These are phyloP conservation scores for Jatropha curcas DNA, from an alignment of 345 rosid species.

Conservation along the genomic window DNA sequence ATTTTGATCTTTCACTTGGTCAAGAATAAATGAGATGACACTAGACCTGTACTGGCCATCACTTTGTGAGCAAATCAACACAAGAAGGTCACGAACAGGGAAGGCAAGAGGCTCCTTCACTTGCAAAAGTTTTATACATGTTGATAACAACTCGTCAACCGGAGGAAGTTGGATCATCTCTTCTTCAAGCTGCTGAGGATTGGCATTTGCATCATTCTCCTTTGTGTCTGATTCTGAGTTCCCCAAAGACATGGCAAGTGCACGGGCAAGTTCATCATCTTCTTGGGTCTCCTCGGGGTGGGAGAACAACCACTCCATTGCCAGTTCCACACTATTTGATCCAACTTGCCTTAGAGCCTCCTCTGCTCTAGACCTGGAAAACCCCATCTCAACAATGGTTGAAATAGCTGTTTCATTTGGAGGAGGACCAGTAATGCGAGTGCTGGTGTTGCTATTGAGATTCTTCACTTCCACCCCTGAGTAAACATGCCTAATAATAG, in stretches of 20 bases:
- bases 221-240: conserved; percentile 81
- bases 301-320: conserved; percentile 97
- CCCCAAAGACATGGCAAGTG: conserved; percentile 95
- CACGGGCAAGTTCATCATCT: conserved; percentile 98
- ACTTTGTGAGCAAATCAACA: conserved; percentile 79
- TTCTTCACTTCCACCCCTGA: conserved; percentile 93
- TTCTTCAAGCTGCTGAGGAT: conserved; percentile 55
- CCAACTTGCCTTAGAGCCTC: conserved; percentile 96
- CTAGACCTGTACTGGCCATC: conserved; percentile 79
- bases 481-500: conserved; percentile 82
- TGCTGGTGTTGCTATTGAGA: conserved; percentile 44
- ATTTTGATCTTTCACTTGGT: conserved; percentile 60
- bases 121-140: conserved; percentile 83
- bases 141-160: conserved; percentile 80
- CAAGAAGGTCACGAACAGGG: conserved; percentile 85
- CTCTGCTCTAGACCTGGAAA: conserved; percentile 89
- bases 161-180: conserved; percentile 85
- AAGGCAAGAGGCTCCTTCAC: conserved; percentile 87
- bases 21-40: conserved; percentile 74
- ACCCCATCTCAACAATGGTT: conserved; percentile 97
- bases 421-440: conserved; percentile 82
- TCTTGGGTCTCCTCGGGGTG: conserved; percentile 90
- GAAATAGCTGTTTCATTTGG: conserved; percentile 83
- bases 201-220: conserved; percentile 54
- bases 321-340: conserved; percentile 90